Conservation (phyloP, 352 stramenopile genomes). For the Halophytophthora batemanensis region DNA sequence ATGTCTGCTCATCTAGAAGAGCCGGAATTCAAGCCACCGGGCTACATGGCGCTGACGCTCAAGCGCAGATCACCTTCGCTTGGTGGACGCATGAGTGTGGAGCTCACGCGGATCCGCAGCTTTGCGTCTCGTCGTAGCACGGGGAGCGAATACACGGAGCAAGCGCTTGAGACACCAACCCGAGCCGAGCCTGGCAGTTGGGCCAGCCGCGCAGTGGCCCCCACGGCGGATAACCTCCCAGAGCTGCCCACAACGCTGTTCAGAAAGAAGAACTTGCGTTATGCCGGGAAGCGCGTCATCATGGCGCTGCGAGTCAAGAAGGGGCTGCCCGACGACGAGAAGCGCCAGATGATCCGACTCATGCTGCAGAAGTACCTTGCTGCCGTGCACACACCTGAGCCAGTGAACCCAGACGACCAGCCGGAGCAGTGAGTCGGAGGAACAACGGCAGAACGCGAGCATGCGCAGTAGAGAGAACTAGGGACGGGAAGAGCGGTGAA, state of each 20-base stretch:
- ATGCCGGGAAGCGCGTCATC: constrained; percentile 66
- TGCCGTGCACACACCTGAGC: not conserved
- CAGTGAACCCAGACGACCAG: no score
- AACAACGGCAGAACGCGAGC: no score
- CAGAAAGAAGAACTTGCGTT: constrained; percentile 36
- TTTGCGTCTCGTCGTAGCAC: constrained; percentile 21
- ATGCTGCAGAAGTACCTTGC: constrained; percentile 33
- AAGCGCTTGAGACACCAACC: not conserved
- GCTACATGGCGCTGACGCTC: constrained; percentile 12
- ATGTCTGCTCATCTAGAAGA: not conserved
- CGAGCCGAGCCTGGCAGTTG: not conserved
- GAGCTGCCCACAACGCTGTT: not conserved
- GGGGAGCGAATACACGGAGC: constrained; percentile 2
- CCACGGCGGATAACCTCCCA: not conserved
- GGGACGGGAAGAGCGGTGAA: not conserved
- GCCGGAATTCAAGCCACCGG: constrained; percentile 1
- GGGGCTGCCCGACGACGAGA: constrained; percentile 39
- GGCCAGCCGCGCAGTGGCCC: not conserved
- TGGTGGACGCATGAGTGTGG: constrained; percentile 1
- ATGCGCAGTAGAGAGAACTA: no score
- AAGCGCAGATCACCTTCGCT: not conserved
- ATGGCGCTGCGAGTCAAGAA: constrained; percentile 62
- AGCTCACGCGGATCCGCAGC: constrained; percentile 16
- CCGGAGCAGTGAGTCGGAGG: no score
- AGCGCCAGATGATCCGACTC: constrained; percentile 57